Base-by-base conservation (phyloP, 2,329 filamentous ascomycete species). In the Alternaria incomplexa region DNA sequence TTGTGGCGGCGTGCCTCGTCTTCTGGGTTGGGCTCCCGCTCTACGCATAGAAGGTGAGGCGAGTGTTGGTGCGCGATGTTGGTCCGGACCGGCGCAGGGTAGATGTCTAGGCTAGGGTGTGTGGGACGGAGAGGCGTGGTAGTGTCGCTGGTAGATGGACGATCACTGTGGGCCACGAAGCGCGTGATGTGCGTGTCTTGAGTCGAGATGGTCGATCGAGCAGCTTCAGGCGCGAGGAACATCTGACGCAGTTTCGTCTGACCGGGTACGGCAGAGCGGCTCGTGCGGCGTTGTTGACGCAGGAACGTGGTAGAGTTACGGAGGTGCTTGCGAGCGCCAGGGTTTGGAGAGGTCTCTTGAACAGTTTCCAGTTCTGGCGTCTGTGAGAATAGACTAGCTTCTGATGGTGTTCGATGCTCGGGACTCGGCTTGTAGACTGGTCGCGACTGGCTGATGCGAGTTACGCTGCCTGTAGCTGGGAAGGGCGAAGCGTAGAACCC, bases 221-320 rank as follows among this genome's bases (percentile, higher is more conserved):
- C 59, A 36, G 59, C 61, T 47, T 72, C 71, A 11, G 75, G 67
- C 6, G 75, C 69, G 22, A 79, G 74, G 3, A 76, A 66, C 77
- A 79, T 79, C 11, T 77, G 72, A 15, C 75, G 68, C 3, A 79
- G 64, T 56, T 73, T 77, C 2, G 76, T 79, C 58, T 79, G 77
- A 9, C 76, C 74, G 17, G 67, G 65, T 9, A 79, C 77, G 23
- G 76, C 73, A 36, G 77, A 54, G 50, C 76, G 74, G 45, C 73
- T 74, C 11, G 61, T 36, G 10, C 71, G 70, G 30, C 73, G 69
- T 20, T 51, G 45, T 30, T 61, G 32, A 52, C 60, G 63, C 36
- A 66, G 61, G 44, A 70, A 71, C 2, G 63, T 68, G 15, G 70
- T 71, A 6, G 70, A 68, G 47, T 50, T 56, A 26, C 66, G 62